Percentiles rank a stretch among this genome's conserved stretches.
Evolutionary conservation across 139 green algal species (phyloP).

Genomic region (Chlamydomonas applanata): DNA sequence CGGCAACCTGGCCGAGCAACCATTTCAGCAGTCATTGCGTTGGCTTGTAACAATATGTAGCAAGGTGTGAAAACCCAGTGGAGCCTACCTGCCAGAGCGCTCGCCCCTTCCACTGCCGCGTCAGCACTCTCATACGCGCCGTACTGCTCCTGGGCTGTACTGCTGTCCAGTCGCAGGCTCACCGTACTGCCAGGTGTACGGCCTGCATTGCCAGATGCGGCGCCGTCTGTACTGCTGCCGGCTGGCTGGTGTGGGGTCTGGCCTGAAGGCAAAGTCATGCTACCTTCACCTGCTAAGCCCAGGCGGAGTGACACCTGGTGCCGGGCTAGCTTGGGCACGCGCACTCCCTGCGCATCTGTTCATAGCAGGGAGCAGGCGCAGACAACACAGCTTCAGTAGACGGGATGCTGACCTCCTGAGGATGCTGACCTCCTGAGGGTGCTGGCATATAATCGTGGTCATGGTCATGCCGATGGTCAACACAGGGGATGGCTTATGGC

Average conservation of each 20-base stretch:
- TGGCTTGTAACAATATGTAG: too few relatives aligned
- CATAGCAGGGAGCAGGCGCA: constrained; percentile 1
- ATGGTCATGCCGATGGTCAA: too few relatives aligned
- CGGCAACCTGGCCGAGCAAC: too few relatives aligned
- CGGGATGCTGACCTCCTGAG: neutral
- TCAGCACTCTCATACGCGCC: neutral
- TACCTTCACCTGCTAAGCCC: neutral
- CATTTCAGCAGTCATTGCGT: too few relatives aligned
- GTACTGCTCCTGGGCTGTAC: neutral
- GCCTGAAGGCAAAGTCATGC: neutral
- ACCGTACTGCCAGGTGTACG: too few relatives aligned
- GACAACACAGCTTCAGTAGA: too few relatives aligned
- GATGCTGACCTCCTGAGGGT: neutral
- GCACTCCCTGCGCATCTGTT: neutral
- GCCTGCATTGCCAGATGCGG: neutral
- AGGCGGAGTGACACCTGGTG: constrained; percentile 1
- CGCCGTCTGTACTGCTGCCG: neutral
- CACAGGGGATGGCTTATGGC: too few relatives aligned
- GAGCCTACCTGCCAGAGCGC: neutral
- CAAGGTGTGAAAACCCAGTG: too few relatives aligned
- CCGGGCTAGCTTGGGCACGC: neutral
- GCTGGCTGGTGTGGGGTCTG: neutral
- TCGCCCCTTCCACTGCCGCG: neutral
- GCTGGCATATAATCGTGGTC: neutral
- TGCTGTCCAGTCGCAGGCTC: neutral